Base-by-base conservation (phyloP, 1,284 basidiomycete species). In the Porogramme epimiltina region DNA sequence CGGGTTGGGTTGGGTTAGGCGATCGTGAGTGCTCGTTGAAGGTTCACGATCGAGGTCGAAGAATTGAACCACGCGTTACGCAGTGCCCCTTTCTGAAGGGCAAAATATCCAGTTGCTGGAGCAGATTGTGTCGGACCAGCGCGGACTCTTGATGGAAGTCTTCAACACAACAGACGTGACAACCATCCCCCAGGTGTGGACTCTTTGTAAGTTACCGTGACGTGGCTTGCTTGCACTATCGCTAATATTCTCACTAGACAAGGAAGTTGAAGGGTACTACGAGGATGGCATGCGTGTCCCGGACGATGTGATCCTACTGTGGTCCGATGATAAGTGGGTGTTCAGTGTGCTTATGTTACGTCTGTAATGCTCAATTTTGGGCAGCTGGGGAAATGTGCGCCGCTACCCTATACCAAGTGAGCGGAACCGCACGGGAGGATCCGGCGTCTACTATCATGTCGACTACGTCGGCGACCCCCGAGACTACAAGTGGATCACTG, bases 381-480 rank as follows among this genome's bases (percentile, higher is more conserved):
- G 10, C 46, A 82, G 80, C 65, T 84, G 76, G 74, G 82, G 82
- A 5, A 84, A 84, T 58, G 73, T 85, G 44, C 78, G 79, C 20
- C 80, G 83, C 13, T 79, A 77, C 58, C 84, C 85, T 0, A 65
- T 77, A 2, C 61, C 68, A 6, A 68, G 69, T 40, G 81, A 85
- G 60, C 73, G 77, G 4, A 79, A 81, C 56, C 70, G 84, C 37
- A 75, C 76, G 1, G 87, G 85, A 26, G 85, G 84, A 33, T 81
- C 83, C 25, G 85, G 84, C 38, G 79, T 88, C 3, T 88, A 88
- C 63, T 88, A 86, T 63, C 85, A 87, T 61, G 81, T 59, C n/a
- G 57, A 59, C 36, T 59, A 81, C 73, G 80, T 84, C 37, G 81
- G 81, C 11, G 71, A 73, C 55, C 77, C 80, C 3, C 69, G 78